Evolutionary conservation across 2,329 filamentous ascomycete species (phyloP).

Genomic region (Rugonectria rugulosa): DNA sequence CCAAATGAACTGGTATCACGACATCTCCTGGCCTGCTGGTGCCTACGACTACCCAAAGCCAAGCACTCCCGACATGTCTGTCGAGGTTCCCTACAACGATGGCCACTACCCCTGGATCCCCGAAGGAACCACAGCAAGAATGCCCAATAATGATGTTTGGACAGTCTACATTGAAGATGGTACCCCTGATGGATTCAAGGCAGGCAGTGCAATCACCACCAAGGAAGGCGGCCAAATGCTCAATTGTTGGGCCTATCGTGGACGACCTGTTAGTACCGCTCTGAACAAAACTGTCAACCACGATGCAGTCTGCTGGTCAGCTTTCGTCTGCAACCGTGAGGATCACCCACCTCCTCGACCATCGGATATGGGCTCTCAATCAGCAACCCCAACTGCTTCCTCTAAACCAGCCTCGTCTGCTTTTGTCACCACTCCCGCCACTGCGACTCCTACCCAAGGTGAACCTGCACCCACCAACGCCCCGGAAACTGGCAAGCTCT

Average conservation of each 20-base stretch:
- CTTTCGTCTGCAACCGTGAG: slow-evolving; percentile 52
- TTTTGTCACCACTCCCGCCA: slow-evolving; percentile 41
- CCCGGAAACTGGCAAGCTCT: slow-evolving; percentile 42
- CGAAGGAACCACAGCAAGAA: slow-evolving; percentile 46
- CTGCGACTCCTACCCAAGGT: slow-evolving; percentile 33
- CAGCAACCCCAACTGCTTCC: slow-evolving; percentile 44
- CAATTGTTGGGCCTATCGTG: slow-evolving; percentile 53
- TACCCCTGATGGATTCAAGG: slow-evolving; percentile 50
- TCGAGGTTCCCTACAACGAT: slow-evolving; percentile 48
- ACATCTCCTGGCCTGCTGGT: slow-evolving; percentile 47
- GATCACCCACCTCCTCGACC: slow-evolving; percentile 44
- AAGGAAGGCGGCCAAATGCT: slow-evolving; percentile 49
- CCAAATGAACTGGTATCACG: slow-evolving; percentile 53
- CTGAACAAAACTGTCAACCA: slow-evolving; percentile 49
- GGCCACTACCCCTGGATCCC: slow-evolving; percentile 51
- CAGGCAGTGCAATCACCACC: slow-evolving; percentile 50
- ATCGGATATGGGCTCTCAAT: slow-evolving; percentile 45
- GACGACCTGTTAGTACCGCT: slow-evolving; percentile 48
- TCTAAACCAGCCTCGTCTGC: slow-evolving; percentile 44
- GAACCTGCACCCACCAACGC: slow-evolving; percentile 42
- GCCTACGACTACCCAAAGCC: slow-evolving; percentile 43
- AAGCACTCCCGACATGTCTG: slow-evolving; percentile 47
- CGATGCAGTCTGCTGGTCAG: slow-evolving; percentile 49
- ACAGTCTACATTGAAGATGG: slow-evolving; percentile 52
- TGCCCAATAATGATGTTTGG: slow-evolving; percentile 51